A percentile compares a stretch with the other conserved stretches of the same genome.
Conservation (phyloP, 2,329 filamentous ascomycete genomes). For the Fusarium miscanthi region DNA sequence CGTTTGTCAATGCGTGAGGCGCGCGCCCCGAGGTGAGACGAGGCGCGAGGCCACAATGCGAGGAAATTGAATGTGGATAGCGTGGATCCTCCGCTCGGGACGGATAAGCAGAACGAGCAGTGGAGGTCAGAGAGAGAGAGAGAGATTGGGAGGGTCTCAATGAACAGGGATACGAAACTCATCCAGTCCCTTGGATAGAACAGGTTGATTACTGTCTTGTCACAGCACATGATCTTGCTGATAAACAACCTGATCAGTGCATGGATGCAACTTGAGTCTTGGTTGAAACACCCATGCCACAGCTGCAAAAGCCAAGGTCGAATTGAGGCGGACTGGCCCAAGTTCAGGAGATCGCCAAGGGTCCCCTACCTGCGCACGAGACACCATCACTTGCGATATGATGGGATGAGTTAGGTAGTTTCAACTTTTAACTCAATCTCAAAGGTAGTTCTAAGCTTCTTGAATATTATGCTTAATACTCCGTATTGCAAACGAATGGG, state of each 20-base stretch:
- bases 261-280: slow-evolving; percentile 11
- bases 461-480: not conserved
- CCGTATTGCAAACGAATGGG: not conserved
- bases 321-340: slow-evolving; percentile 26
- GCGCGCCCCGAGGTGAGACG: slow-evolving; percentile 18
- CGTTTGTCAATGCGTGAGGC: slow-evolving; percentile 22
- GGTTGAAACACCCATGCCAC: slow-evolving; percentile 1
- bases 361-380: slow-evolving; percentile 32
- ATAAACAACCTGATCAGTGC: slow-evolving; percentile 20
- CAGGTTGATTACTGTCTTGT: not conserved
- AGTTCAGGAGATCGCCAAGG: slow-evolving; percentile 34
- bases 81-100: slow-evolving; percentile 26
- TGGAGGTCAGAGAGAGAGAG: slow-evolving; percentile 19
- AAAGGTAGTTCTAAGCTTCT: not conserved
- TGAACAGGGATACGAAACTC: slow-evolving; percentile 41
- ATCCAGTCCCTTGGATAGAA: slow-evolving; percentile 13
- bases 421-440: slow-evolving; percentile 5
- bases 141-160: slow-evolving; percentile 41
- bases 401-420: slow-evolving; percentile 30
- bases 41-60: slow-evolving; percentile 24
- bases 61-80: slow-evolving; percentile 30
- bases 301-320: slow-evolving; percentile 13
- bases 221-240: not conserved
- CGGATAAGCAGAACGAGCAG: slow-evolving; percentile 22
- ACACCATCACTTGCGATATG: slow-evolving; percentile 29